Evolutionary conservation across 2,329 filamentous ascomycete species (phyloP).

Genomic region (Hymenoscyphus scutula): DNA sequence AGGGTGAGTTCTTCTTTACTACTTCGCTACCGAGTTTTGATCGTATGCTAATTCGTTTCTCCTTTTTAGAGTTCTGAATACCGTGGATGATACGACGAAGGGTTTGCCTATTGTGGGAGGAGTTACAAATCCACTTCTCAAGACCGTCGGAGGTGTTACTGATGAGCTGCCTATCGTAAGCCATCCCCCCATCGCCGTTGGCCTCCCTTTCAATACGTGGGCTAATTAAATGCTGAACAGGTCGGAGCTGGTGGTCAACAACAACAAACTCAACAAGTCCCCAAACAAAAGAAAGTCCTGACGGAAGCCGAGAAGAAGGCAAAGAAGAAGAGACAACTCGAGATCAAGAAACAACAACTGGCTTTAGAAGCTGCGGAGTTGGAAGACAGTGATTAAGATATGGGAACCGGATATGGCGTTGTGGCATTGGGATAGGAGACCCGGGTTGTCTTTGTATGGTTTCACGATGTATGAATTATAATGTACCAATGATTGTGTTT

Average conservation of each 20-base stretch:
- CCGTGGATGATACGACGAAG: conserved; percentile 30
- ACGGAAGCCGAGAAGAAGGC: conserved; percentile 26
- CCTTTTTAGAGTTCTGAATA: conserved; percentile 20
- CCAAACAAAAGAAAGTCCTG: conserved; percentile 20
- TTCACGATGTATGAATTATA: not conserved
- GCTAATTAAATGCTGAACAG: conserved; percentile 15
- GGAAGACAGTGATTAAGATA: conserved; percentile 22
- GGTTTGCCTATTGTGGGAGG: conserved; percentile 26
- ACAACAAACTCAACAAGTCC: conserved; percentile 7
- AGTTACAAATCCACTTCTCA: conserved; percentile 27
- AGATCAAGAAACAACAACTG: conserved; percentile 28
- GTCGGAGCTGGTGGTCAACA: conserved; percentile 22
- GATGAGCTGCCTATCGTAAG: conserved; percentile 27
- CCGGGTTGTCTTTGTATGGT: not conserved
- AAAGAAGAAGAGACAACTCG: conserved; percentile 27
- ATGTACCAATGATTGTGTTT: not conserved
- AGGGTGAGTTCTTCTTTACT: conserved; percentile 11
- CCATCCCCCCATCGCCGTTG: not conserved
- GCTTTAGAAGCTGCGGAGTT: conserved; percentile 27
- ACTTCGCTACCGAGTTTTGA: not conserved
- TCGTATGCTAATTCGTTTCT: not conserved
- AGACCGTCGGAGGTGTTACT: conserved; percentile 31
- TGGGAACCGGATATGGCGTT: not conserved
- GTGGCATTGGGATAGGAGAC: conserved; percentile 3
- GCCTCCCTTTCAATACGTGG: not conserved